A percentile compares a stretch with the other conserved stretches of the same genome.
These are phyloP conservation scores for Phytophthora fragariae DNA, from an alignment of 352 stramenopile species.

Conservation along the genomic window DNA sequence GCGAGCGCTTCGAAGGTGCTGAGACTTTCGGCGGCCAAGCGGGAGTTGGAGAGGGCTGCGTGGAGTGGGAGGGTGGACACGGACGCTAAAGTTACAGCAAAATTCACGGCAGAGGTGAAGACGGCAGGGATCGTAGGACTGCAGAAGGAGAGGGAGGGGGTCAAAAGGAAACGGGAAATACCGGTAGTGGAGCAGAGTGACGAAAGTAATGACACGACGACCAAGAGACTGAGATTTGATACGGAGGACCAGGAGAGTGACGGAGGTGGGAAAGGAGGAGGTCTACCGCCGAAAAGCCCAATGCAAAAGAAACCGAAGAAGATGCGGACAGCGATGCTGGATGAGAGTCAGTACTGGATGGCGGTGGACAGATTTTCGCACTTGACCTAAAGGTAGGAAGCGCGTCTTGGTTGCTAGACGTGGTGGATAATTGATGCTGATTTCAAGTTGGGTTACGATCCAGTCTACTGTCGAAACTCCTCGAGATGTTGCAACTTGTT, in stretches of 20 bases:
- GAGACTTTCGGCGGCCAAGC: not conserved
- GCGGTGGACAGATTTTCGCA: constrained; percentile 17
- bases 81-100: constrained; percentile 6
- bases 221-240: constrained; percentile 7
- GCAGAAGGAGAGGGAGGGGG: not conserved
- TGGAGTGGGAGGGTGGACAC: constrained; percentile 4
- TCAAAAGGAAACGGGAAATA: not conserved
- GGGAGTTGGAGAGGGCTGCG: not conserved
- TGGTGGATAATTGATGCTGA: too few relatives aligned
- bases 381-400: not conserved
- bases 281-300: constrained; percentile 14
- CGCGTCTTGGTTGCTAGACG: too few relatives aligned
- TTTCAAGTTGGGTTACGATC: too few relatives aligned
- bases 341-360: constrained; percentile 22
- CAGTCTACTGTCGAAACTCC: too few relatives aligned
- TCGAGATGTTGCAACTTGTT: too few relatives aligned
- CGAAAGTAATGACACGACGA: constrained; percentile 9
- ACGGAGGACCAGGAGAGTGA: constrained; percentile 1
- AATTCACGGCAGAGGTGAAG: not conserved
- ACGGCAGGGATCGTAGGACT: not conserved
- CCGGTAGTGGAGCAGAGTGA: not conserved
- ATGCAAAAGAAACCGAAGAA: constrained; percentile 13
- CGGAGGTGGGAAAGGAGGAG: not conserved
- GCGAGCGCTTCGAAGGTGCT: not conserved
- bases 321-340: constrained; percentile 15